Percentiles rank a stretch among this genome's conserved stretches.
phyloP scores from a whole-genome alignment of 2,329 filamentous ascomycete species.

The Knufia fluminis region DNA sequence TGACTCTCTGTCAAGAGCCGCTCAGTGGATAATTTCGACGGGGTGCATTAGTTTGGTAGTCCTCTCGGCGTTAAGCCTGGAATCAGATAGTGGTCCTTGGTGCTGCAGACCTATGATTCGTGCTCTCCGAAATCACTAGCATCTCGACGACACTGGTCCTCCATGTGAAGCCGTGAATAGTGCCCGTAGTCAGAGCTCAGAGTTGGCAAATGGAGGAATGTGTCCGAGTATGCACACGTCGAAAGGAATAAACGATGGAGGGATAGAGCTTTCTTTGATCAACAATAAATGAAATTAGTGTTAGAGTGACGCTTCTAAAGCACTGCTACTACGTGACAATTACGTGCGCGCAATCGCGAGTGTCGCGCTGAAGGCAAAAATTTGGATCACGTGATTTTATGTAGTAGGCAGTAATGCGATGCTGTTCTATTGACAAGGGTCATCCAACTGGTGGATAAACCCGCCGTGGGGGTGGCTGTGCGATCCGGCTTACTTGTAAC shows the following conservation, averaged over 20 bases:
- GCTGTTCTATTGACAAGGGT: not conserved
- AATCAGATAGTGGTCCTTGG: not conserved
- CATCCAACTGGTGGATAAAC: not conserved
- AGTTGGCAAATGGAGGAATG: too few relatives aligned
- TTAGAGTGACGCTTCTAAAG: too few relatives aligned
- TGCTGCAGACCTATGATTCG: not conserved
- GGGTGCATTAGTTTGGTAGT: not conserved
- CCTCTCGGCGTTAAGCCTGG: slow-evolving; percentile 1
- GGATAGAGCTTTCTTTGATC: too few relatives aligned
- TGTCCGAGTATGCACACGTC: too few relatives aligned
- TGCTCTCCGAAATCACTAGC: not conserved
- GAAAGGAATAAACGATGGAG: too few relatives aligned
- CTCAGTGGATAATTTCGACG: slow-evolving; percentile 1
- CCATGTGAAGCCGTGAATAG: not conserved
- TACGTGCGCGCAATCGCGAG: not conserved
- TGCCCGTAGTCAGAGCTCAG: too few relatives aligned
- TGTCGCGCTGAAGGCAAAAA: not conserved
- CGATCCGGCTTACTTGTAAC: not conserved
- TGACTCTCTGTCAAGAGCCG: not conserved
- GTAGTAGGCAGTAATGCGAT: not conserved
- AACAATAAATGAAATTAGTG: too few relatives aligned
- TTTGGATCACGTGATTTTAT: not conserved
- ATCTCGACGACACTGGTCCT: not conserved
- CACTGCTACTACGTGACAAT: too few relatives aligned
- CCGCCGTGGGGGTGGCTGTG: slow-evolving; percentile 1